Base-by-base conservation (phyloP, 331 rosid species). In the Prunus yedoensis region DNA sequence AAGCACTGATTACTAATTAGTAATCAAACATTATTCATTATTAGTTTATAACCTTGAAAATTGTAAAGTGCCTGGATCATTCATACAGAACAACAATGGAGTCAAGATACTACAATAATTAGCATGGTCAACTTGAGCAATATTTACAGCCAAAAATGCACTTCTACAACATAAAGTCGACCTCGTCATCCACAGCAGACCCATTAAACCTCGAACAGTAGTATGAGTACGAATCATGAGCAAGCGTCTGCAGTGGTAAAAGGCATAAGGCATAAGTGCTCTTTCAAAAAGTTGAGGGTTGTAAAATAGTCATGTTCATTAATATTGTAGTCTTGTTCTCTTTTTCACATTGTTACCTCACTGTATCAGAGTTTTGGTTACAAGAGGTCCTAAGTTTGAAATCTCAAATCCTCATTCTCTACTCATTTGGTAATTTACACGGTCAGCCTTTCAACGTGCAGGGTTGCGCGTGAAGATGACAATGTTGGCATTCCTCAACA, bases 181-280 rank as follows among this genome's bases (percentile, higher is more conserved):
- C 28, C 23, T 74, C 10, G 20, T n/a, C 12, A 32, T 60, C 70
- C 30, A n/a, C 58, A 45, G 85, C 73, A 10, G 75, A 32, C 15
- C 76, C 89, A 47, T 84, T 38, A 10, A 71, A 35, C 63, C 74
- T 80, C 25, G 85, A 73, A 68, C 75, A 66, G 63, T 86, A 82
- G 76, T 78, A 74, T 1, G 93, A 56, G 81, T 87, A 84, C 0
- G 96, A 83, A 76, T 94, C 98, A 68, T 94, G 97, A 18, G 98
- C 98, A 77, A 94, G 97, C 69, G 90, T 90, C 98, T 94, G 90
- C 87, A 85, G 46, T 79, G 50, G 74, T 62, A 17, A 61, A 66
- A 38, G 38, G 65, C 70, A 83, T 28, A 50, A 28, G 25, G 10
- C 8, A 45, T 45, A 43, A 45, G 46, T 11, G 20, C 28, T 45